A percentile compares a stretch with the other conserved stretches of the same genome.
Evolutionary conservation across 2,329 filamentous ascomycete species (phyloP).

Genomic region (Lachnellula hyalina): DNA sequence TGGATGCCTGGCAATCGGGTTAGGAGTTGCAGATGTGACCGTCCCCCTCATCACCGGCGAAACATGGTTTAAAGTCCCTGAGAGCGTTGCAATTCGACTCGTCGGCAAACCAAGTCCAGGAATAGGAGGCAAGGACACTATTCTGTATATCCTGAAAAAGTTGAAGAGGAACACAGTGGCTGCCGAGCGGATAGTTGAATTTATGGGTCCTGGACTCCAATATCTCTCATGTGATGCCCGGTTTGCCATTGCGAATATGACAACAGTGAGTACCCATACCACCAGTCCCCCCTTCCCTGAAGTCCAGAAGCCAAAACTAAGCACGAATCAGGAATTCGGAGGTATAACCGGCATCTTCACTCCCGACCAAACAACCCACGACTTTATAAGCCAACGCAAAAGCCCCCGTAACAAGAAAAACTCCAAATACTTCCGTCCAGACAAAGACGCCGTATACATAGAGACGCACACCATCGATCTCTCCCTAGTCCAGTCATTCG

Average conservation of each 20-base stretch:
- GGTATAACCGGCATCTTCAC: constrained; percentile 40
- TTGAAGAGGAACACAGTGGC: constrained; percentile 43
- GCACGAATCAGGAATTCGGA: constrained; percentile 32
- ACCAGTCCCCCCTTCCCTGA: no score
- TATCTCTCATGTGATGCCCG: constrained; percentile 39
- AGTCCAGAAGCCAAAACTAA: no score
- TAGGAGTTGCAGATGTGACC: constrained; percentile 42
- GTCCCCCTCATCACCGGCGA: constrained; percentile 41
- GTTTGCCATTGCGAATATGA: constrained; percentile 45
- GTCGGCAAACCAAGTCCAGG: constrained; percentile 33
- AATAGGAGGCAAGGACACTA: constrained; percentile 42
- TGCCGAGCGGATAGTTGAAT: constrained; percentile 41
- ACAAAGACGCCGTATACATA: constrained; percentile 36
- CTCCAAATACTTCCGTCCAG: constrained; percentile 34
- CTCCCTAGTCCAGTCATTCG: constrained; percentile 32
- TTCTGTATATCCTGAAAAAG: constrained; percentile 39
- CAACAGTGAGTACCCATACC: constrained; percentile 25
- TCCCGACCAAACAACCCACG: constrained; percentile 34
- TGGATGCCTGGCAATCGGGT: constrained; percentile 38
- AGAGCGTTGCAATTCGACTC: constrained; percentile 38
- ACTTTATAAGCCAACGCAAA: no score
- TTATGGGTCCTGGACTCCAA: constrained; percentile 36
- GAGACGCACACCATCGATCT: constrained; percentile 36
- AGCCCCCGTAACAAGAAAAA: no score
- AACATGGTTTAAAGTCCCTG: constrained; percentile 43